phyloP scores from a whole-genome alignment of 2,329 filamentous ascomycete species.

The Stemphylium lycopersici region DNA sequence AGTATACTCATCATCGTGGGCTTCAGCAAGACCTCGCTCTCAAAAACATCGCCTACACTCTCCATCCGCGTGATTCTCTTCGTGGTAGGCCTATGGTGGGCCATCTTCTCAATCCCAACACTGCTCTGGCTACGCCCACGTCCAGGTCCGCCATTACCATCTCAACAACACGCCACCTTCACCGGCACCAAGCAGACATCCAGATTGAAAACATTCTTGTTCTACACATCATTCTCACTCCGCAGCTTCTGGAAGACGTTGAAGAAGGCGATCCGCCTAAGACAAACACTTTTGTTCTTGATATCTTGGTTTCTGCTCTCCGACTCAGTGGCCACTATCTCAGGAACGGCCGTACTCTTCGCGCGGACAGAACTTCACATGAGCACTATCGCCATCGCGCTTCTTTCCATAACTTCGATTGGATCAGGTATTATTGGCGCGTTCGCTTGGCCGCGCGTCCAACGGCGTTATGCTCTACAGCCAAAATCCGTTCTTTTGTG shows the following conservation, averaged over 20 bases:
- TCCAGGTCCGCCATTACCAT: constrained; percentile 77
- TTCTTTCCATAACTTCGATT: constrained; percentile 92
- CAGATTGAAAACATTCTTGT: constrained; percentile 50
- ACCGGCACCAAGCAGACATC: constrained; percentile 12
- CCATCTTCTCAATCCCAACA: constrained; percentile 81
- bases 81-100: constrained; percentile 87
- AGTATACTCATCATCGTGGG: constrained; percentile 75
- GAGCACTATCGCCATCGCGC: constrained; percentile 80
- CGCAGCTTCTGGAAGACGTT: constrained; percentile 79
- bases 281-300: constrained; percentile 77
- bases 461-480: constrained; percentile 67
- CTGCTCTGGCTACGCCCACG: constrained; percentile 82
- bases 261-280: constrained; percentile 69
- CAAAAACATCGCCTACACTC: constrained; percentile 75
- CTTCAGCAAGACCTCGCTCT: constrained; percentile 44
- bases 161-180: constrained; percentile 21
- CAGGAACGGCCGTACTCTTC: constrained; percentile 91
- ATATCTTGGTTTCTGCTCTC: constrained; percentile 90
- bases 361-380: constrained; percentile 90
- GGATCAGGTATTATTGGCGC: constrained; percentile 82
- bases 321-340: constrained; percentile 90
- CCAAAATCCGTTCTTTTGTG: constrained; percentile 84
- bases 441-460: constrained; percentile 83
- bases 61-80: constrained; percentile 82
- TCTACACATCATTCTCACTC: constrained; percentile 83